Evolutionary conservation across 805 yeast genomes (phyloP).

Genomic region (Metschnikowia cerradonensis): DNA sequence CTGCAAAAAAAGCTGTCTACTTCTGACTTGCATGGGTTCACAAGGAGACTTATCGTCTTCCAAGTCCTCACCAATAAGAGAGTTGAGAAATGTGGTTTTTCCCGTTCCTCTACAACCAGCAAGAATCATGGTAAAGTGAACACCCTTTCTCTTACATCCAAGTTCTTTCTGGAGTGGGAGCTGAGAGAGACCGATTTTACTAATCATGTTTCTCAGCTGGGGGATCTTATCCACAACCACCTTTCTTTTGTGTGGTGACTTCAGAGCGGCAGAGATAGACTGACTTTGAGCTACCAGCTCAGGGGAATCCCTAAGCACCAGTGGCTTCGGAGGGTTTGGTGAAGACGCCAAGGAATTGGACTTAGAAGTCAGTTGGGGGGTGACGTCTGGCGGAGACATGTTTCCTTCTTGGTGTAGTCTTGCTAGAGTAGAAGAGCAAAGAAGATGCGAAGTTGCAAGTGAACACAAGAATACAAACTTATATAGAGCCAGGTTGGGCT

Average conservation of each 20-base stretch:
- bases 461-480: background rate
- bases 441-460: background rate
- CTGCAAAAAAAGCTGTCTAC: conserved; percentile 43
- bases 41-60: conserved; percentile 8
- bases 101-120: conserved; percentile 31
- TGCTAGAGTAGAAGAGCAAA: background rate
- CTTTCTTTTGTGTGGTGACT: conserved; percentile 7
- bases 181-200: conserved; percentile 14
- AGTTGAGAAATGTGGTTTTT: conserved; percentile 24
- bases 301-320: background rate
- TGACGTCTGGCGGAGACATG: conserved; percentile 3
- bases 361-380: conserved; percentile 1
- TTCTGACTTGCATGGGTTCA: conserved; percentile 15
- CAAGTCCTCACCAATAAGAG: conserved; percentile 20
- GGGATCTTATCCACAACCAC: conserved; percentile 13
- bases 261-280: background rate
- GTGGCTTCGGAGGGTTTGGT: background rate
- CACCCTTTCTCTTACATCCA: conserved; percentile 26
- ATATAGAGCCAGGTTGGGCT: background rate
- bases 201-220: conserved; percentile 15
- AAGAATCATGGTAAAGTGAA: conserved; percentile 34
- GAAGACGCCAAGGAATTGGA: conserved; percentile 1
- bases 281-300: background rate
- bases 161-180: conserved; percentile 31
- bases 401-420: background rate